Evolutionary conservation across 768 basidiomycete species (phyloP).

Genomic region (Trametes gibbosa): DNA sequence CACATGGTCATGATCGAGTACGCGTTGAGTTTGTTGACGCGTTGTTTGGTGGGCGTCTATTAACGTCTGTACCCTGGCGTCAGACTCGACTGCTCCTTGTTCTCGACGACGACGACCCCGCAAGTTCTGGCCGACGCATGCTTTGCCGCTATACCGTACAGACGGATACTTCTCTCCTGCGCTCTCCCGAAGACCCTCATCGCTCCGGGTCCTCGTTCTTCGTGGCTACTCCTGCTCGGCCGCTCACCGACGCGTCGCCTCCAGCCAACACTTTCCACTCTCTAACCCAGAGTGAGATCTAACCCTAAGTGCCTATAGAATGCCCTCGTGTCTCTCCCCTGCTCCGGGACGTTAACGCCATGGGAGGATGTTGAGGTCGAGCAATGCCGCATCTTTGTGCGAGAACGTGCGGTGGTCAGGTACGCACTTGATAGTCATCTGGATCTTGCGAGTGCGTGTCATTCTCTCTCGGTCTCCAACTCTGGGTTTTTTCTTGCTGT

Average conservation of each 20-base stretch:
- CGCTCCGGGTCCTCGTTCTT: constrained; percentile 48
- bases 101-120: constrained; percentile 21
- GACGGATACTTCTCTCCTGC: neutral
- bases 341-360: constrained; percentile 30
- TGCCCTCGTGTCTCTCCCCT: constrained; percentile 28
- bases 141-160: neutral
- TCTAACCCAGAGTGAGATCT: constrained; percentile 49
- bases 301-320: constrained; percentile 54
- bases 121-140: constrained; percentile 9
- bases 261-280: constrained; percentile 54
- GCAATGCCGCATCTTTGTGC: constrained; percentile 18
- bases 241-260: constrained; percentile 33
- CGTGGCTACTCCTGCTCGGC: constrained; percentile 24
- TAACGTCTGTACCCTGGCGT: neutral
- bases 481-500: constrained; percentile 27
- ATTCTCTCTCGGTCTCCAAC: neutral
- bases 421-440: constrained; percentile 11
- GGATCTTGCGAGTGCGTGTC: constrained; percentile 17
- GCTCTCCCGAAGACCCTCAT: constrained; percentile 34
- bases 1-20: too few species aligned
- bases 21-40: neutral
- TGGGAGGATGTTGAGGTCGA: constrained; percentile 18
- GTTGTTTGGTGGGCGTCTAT: constrained; percentile 8
- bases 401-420: constrained; percentile 8
- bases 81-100: neutral